Percentiles rank a stretch among this genome's conserved stretches.
These are phyloP conservation scores for Corchorus olitorius DNA, from an alignment of 345 rosid genomes.

Conservation along the genomic window DNA sequence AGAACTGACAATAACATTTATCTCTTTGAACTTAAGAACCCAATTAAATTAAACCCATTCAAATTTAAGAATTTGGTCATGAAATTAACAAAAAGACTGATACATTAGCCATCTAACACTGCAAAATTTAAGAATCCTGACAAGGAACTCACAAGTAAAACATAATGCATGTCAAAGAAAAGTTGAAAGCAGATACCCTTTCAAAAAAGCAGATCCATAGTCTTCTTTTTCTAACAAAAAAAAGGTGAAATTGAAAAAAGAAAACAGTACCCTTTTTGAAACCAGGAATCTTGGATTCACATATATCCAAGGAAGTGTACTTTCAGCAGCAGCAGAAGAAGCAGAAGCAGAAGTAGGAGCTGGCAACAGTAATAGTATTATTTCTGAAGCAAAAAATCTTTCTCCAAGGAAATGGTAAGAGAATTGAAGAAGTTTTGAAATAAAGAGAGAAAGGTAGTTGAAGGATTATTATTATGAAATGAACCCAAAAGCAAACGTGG, in stretches of 20 bases:
- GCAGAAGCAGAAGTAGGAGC: no score
- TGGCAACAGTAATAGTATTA: not conserved
- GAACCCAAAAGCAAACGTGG: not conserved
- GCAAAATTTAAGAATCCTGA: not conserved
- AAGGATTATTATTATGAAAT: not conserved
- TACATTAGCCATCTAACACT: not conserved
- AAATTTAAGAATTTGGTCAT: not conserved
- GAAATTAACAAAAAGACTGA: not conserved
- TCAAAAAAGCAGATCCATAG: not conserved
- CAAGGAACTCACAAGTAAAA: not conserved
- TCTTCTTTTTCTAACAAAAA: not conserved
- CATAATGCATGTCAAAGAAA: constrained; percentile 11
- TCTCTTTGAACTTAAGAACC: not conserved
- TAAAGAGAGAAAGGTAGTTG: constrained; percentile 1
- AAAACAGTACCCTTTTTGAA: not conserved
- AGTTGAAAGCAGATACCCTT: not conserved
- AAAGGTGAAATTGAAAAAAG: not conserved
- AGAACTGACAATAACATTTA: not conserved
- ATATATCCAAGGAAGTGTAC: not conserved
- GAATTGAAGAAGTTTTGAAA: not conserved
- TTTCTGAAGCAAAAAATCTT: not conserved
- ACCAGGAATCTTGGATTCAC: constrained; percentile 14
- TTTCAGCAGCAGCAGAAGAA: not conserved
- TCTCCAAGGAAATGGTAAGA: constrained; percentile 7
- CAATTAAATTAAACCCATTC: not conserved